These are phyloP conservation scores for Zopfochytrium polystomum DNA, from an alignment of 371 early-diverging fungal species.

Conservation along the genomic window DNA sequence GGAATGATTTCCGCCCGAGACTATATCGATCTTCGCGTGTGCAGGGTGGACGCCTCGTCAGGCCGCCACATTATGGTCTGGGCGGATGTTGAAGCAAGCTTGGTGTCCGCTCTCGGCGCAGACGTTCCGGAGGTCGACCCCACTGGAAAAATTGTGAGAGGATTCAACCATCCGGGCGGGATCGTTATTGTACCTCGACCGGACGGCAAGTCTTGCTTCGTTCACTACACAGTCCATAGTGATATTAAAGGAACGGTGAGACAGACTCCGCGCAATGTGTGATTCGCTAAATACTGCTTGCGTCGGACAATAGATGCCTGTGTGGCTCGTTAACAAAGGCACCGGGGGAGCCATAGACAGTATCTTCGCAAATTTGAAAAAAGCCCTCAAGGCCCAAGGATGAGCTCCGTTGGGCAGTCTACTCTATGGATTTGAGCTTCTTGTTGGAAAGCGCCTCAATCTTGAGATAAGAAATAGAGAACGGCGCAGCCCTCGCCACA, in stretches of 20 bases:
- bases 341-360: conserved; percentile 7
- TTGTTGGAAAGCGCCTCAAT: too few species aligned
- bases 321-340: conserved; percentile 18
- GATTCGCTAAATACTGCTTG: too few species aligned
- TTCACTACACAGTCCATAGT: conserved; percentile 9
- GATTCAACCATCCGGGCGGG: conserved; percentile 8
- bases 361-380: conserved; percentile 11
- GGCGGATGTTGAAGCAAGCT: not conserved
- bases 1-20: conserved; percentile 15
- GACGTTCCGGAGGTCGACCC: not conserved
- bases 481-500: not conserved
- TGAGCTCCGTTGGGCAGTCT: not conserved
- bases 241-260: conserved; percentile 17
- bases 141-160: conserved; percentile 1
- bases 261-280: too few species aligned
- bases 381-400: not conserved
- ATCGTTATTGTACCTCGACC: not conserved
- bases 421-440: not conserved
- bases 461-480: too few species aligned
- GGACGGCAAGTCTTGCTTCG: not conserved
- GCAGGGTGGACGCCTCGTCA: not conserved
- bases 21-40: not conserved
- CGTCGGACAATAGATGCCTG: too few species aligned
- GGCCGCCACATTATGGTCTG: not conserved
- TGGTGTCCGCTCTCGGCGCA: not conserved